phyloP scores from a whole-genome alignment of 257 asterid species.

The Solanum infundibuliforme region DNA sequence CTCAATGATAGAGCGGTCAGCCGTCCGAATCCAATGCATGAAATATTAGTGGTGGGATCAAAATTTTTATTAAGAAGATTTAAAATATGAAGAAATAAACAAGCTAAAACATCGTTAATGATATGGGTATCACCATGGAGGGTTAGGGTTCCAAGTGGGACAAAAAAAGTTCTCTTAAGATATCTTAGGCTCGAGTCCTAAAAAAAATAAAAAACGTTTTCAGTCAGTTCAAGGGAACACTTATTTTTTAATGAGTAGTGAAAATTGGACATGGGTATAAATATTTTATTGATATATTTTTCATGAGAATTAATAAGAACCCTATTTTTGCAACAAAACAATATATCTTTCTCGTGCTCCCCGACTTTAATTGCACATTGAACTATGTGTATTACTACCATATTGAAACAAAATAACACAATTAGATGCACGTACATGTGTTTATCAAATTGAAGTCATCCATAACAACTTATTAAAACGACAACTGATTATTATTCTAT shows the following conservation, averaged over 20 bases:
- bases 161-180: not conserved
- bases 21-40: not conserved
- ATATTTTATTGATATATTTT: not conserved
- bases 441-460: not conserved
- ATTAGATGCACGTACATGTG: not conserved
- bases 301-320: not conserved
- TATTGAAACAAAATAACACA: not conserved
- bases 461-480: not conserved
- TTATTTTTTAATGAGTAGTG: no score
- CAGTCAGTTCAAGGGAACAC: no score
- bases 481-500: not conserved
- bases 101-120: not conserved
- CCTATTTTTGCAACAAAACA: not conserved
- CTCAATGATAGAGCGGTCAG: no score
- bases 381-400: not conserved
- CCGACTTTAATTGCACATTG: not conserved
- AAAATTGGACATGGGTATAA: not conserved
- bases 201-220: no score
- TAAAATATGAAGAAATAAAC: not conserved
- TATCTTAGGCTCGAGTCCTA: not conserved
- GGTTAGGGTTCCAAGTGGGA: not conserved
- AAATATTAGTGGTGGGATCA: not conserved
- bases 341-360: not conserved
- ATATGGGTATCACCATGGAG: not conserved
- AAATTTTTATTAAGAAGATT: not conserved